A percentile compares a stretch with the other conserved stretches of the same genome.
Conservation (phyloP, 352 stramenopile genomes). For the Pseudoperonospora humuli region DNA sequence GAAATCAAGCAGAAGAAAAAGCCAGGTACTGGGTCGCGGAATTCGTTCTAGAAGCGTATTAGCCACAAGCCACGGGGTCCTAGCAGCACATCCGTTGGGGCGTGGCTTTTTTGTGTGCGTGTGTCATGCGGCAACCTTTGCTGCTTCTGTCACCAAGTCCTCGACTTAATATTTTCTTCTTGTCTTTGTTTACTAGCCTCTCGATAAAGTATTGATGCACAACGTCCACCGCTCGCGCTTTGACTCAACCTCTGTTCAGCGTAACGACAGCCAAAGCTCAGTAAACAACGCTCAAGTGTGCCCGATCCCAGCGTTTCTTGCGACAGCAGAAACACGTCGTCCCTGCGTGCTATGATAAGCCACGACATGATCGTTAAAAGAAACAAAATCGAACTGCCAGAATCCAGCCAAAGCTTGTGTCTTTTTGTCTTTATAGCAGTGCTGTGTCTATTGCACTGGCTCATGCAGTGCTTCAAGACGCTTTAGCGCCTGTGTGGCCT, state of each 20-base stretch:
- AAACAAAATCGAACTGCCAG: too few relatives aligned
- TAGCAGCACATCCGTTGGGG: constrained; percentile 24
- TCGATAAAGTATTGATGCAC: constrained; percentile 28
- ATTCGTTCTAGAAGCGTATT: constrained; percentile 34
- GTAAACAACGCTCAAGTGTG: background rate
- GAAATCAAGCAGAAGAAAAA: constrained; percentile 96
- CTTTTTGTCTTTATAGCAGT: too few relatives aligned
- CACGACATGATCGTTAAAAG: too few relatives aligned
- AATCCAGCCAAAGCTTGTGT: too few relatives aligned
- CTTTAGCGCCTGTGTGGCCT: constrained; percentile 44
- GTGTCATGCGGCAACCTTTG: constrained; percentile 19
- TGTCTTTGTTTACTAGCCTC: constrained; percentile 19
- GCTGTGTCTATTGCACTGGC: constrained; percentile 12
- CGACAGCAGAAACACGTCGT: background rate
- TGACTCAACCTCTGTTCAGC: constrained; percentile 16
- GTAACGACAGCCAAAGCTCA: constrained; percentile 4
- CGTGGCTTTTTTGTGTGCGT: constrained; percentile 31
- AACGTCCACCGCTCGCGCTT: constrained; percentile 5
- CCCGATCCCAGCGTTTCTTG: background rate
- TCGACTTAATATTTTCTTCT: constrained; percentile 26
- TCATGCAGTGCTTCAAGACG: constrained; percentile 41
- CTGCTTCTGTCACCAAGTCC: constrained; percentile 17
- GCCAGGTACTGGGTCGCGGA: constrained; percentile 51
- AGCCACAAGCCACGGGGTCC: constrained; percentile 26
- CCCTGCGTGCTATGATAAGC: too few relatives aligned